Evolutionary conservation across 2,329 filamentous ascomycete genomes (phyloP).

Genomic region (Pestalotiopsis sp.): DNA sequence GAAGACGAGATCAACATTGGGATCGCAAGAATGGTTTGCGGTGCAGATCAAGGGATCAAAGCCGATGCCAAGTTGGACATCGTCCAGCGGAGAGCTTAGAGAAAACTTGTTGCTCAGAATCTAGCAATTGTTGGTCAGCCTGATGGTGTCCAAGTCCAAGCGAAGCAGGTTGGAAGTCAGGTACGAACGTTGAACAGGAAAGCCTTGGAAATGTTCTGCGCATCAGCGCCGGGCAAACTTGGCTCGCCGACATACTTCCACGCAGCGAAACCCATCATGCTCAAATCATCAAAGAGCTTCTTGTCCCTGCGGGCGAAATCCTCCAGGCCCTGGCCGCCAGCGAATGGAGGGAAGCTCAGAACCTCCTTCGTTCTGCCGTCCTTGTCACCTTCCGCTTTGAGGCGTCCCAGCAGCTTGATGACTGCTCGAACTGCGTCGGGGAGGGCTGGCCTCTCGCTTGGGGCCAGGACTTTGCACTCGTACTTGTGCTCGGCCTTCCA

Average conservation of each 20-base stretch:
- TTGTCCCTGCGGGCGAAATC: slow-evolving; percentile 18
- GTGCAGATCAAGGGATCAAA: slow-evolving; percentile 29
- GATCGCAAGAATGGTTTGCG: slow-evolving; percentile 53
- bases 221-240: slow-evolving; percentile 16
- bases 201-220: slow-evolving; percentile 16
- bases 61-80: slow-evolving; percentile 19
- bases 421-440: slow-evolving; percentile 22
- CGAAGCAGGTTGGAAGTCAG: neutral
- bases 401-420: slow-evolving; percentile 27
- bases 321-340: slow-evolving; percentile 15
- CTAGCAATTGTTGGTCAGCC: slow-evolving; percentile 17
- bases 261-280: slow-evolving; percentile 21
- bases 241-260: slow-evolving; percentile 24
- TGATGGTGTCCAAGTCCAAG: neutral
- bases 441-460: slow-evolving; percentile 19
- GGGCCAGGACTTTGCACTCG: slow-evolving; percentile 29
- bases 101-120: slow-evolving; percentile 20
- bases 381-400: slow-evolving; percentile 22
- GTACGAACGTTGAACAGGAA: slow-evolving; percentile 25
- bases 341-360: slow-evolving; percentile 21
- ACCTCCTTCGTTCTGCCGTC: slow-evolving; percentile 17
- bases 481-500: slow-evolving; percentile 32
- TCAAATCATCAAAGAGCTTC: slow-evolving; percentile 22
- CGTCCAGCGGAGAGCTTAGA: slow-evolving; percentile 23
- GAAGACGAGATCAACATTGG: slow-evolving; percentile 48